Evolutionary conservation across 208 protist genomes (phyloP).

Genomic region (Endotrypanum monterogeii): DNA sequence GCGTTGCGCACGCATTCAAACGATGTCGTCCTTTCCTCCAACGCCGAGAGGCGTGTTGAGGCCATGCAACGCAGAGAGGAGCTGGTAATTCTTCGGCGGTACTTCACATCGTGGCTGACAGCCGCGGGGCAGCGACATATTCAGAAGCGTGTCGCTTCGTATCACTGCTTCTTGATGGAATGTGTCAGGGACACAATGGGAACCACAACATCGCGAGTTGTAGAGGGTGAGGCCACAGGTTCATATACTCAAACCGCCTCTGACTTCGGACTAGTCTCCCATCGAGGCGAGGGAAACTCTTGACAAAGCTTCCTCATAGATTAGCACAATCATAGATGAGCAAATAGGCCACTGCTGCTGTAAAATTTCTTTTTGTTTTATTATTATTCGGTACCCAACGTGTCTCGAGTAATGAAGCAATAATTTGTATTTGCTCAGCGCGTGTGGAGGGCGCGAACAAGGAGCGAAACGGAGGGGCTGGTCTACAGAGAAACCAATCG

Average conservation of each 20-base stretch:
- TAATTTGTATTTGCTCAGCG: not conserved
- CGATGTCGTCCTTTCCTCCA: not conserved
- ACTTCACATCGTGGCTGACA: constrained; percentile 16
- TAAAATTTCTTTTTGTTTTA: not conserved
- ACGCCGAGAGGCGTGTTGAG: not conserved
- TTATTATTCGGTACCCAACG: not conserved
- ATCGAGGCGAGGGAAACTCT: not conserved
- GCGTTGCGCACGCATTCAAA: not conserved
- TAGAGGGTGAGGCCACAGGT: not conserved
- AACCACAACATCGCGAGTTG: not conserved
- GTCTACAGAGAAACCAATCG: not conserved
- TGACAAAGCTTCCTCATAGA: constrained; percentile 2
- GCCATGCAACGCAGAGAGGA: constrained; percentile 1
- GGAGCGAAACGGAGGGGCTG: not conserved
- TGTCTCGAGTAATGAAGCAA: not conserved
- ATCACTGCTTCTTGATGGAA: constrained; percentile 23
- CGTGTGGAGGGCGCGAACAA: not conserved
- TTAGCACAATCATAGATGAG: not conserved
- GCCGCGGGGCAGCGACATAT: constrained; percentile 15
- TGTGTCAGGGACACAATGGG: constrained; percentile 19
- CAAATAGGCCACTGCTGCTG: not conserved
- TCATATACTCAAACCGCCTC: not conserved
- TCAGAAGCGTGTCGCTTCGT: constrained; percentile 22
- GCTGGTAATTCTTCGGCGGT: constrained; percentile 17
- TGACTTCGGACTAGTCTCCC: not conserved